Base-by-base conservation (phyloP, 192 early-diverging fungal species). In the Umbelopsis sp. region DNA sequence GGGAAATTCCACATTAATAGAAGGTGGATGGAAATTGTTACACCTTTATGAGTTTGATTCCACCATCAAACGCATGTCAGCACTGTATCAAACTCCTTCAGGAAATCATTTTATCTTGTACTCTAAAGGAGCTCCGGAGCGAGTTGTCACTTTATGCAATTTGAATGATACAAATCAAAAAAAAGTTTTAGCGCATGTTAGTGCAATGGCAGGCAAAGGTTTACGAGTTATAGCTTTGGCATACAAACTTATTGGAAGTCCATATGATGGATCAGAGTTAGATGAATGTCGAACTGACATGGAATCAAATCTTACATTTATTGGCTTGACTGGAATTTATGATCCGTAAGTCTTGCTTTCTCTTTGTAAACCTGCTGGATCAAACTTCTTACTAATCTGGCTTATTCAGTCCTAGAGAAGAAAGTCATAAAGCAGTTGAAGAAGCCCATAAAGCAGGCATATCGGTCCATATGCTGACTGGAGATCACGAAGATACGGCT, bases 381-480 rank as follows among this genome's bases (percentile, higher is more conserved):
- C 10, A 9, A 22, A 12, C 10, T 11, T 33, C 23, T 55, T 30
- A 13, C 3, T 23, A 27, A 55, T 30, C 1, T 48, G 1, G 1
- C 50, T 2, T 2, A 30, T 55, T 0, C 16, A 55, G 52, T 18
- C 94, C 97, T 15, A 84, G 91, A 11, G 80, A 85, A 16, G 90
- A 91, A 74, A 88, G 88, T 1, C 55, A 80, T 22, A 81, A 81
- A 12, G 88, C 89, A 65, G 89, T 92, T 13, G 74, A 83, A 65
- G 88, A 87, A 65, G 94, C 94, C 70, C 91, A 95, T 66, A 74
- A 83, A 10, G 95, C 97, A 8, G 97, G 97, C 21, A 95, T 98
- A 74, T 87, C 87, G 33, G 97, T 98, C 35, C 90, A 95, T 53
- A 98, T 98, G 95, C 86, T 98, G 51, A 98, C 97, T 2, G 95